Evolutionary conservation across 1,284 basidiomycete species (phyloP).

Genomic region (Singerocomus inundabilis): DNA sequence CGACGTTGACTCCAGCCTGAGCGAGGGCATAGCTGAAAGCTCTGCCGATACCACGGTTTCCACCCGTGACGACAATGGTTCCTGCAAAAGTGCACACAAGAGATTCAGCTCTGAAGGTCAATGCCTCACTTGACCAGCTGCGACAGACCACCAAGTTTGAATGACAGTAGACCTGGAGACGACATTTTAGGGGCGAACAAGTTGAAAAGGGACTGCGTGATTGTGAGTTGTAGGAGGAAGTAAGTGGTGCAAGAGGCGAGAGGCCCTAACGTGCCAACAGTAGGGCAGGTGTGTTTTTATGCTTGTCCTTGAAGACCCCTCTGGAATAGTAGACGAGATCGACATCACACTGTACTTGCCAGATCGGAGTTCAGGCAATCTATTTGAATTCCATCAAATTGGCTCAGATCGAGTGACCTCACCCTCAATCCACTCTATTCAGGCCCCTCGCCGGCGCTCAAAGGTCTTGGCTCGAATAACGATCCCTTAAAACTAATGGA

Average conservation of each 20-base stretch:
- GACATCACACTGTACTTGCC: slow-evolving; percentile 11
- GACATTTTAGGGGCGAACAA: slow-evolving; percentile 15
- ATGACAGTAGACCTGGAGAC: neutral
- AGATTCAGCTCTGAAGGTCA: neutral
- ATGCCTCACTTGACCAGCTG: neutral
- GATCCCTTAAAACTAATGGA: slow-evolving; percentile 6
- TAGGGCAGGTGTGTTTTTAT: slow-evolving; percentile 11
- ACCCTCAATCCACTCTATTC: slow-evolving; percentile 1
- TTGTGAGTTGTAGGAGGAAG: neutral
- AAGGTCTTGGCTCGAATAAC: neutral
- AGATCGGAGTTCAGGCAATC: neutral
- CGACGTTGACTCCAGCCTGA: slow-evolving; percentile 40
- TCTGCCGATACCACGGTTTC: slow-evolving; percentile 47
- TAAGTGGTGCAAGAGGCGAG: neutral
- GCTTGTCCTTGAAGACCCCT: slow-evolving; percentile 16
- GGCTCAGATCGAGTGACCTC: slow-evolving; percentile 18
- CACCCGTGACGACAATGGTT: slow-evolving; percentile 40
- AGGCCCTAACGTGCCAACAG: neutral
- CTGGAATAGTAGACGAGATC: neutral
- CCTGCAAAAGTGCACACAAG: slow-evolving; percentile 2
- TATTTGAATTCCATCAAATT: slow-evolving; percentile 3
- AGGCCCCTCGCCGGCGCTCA: neutral
- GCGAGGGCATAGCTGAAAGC: slow-evolving; percentile 45
- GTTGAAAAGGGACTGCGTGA: slow-evolving; percentile 5
- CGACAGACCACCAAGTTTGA: slow-evolving; percentile 15